phyloP scores from a whole-genome alignment of 2,329 filamentous ascomycete genomes.

The Colletotrichum caudatum region DNA sequence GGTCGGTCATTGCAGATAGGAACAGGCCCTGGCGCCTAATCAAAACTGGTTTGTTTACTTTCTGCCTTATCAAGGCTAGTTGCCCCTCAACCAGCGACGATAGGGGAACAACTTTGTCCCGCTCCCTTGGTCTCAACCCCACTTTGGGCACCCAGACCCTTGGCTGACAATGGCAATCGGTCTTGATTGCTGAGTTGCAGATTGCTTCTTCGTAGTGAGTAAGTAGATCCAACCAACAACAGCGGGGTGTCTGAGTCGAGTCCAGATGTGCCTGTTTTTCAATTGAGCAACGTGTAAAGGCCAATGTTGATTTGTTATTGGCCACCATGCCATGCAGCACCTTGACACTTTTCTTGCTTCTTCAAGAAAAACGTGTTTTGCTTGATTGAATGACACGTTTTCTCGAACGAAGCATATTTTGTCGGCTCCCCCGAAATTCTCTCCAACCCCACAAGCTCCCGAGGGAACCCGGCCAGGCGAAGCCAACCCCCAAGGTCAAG shows the following conservation, averaged over 20 bases:
- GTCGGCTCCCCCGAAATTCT: neutral
- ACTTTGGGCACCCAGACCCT: neutral
- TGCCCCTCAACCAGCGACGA: slow-evolving; percentile 9
- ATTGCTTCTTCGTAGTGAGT: neutral
- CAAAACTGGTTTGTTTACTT: slow-evolving; percentile 42
- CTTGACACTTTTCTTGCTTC: neutral
- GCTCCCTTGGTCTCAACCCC: slow-evolving; percentile 17
- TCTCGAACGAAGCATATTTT: slow-evolving; percentile 9
- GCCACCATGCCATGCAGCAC: no score
- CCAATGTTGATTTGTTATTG: neutral
- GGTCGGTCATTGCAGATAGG: slow-evolving; percentile 9
- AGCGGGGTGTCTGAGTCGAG: neutral
- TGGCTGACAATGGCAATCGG: neutral
- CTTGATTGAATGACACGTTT: neutral
- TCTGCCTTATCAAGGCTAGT: slow-evolving; percentile 15
- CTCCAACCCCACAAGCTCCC: slow-evolving; percentile 32
- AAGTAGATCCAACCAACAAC: neutral
- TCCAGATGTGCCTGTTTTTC: neutral
- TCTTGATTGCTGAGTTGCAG: neutral
- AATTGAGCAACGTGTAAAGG: neutral
- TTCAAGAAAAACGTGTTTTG: neutral
- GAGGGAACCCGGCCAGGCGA: slow-evolving; percentile 11
- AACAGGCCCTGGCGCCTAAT: slow-evolving; percentile 27
- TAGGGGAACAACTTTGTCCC: slow-evolving; percentile 39
- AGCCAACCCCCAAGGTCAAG: neutral